Evolutionary conservation across 768 basidiomycete genomes (phyloP), one percentile per base, ranked within the genome.

Genomic region (Pisolithus marmoratus): DNA sequence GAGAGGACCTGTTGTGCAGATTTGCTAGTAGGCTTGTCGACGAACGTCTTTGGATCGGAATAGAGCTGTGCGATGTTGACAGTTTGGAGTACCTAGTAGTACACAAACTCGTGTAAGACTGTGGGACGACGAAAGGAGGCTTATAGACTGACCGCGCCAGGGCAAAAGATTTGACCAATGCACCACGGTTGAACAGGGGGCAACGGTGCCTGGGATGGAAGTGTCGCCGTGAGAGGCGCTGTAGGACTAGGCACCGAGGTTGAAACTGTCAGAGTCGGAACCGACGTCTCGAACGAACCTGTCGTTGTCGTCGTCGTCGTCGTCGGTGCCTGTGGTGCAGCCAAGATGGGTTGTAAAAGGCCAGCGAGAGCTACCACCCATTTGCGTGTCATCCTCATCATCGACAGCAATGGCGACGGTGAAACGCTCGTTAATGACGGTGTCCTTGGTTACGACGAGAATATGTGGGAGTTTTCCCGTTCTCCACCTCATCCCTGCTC

Each of bases 1-100:
- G 78, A 66, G 45, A 94, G 72, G 14, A 93, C 90, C 48, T 75
- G 72, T 58, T 83, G 80, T 1, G 84, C 62, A 0, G 77, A 67
- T 58, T 84, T 82, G 61, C 73, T 76, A 1, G 93, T 95, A 2
- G 93, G 93, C 75, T 94, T 74, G 74, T 95, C 94, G 8, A 88
- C 87, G 65, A 95, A 84, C 0, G 90, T 94, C 71, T 96, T 95
- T 43, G 84, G 82, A 67, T 96, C 94, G 0, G 76, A 64, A 63
- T 78, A 96, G 24, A 87, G 70, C 38, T 76, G 65, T 0, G 92
- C 90, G 54, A 95, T 59, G 64, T 92, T 86, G 54, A 94, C 83
- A 1, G 89, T 86, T 79, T 95, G 92, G 23, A 96, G 73, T 8
- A 92, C 62, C 89, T 91, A 8, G 59, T 8, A 37, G 34, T 34